Evolutionary conservation across 108 stramenopile species (phyloP).

Genomic region (Cyclotella choctawhatcheeana): DNA sequence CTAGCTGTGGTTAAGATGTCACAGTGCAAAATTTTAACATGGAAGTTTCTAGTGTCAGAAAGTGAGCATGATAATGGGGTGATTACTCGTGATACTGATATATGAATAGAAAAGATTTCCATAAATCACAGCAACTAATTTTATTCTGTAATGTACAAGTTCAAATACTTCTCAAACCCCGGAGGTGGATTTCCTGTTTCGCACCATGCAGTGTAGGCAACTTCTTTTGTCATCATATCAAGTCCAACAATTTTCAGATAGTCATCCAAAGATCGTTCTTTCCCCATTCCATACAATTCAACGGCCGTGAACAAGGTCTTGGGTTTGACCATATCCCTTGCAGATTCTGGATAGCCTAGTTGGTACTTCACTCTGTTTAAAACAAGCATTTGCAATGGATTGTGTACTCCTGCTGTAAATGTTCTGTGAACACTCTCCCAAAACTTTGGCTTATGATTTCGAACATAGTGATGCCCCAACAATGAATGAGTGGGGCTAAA

Average conservation of each 20-base stretch:
- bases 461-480: conserved; percentile 90
- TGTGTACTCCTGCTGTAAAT: conserved; percentile 69
- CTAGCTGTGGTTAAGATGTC: too few species aligned
- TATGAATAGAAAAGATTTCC: too few species aligned
- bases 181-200: conserved; percentile 79
- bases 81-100: too few species aligned
- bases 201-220: conserved; percentile 82
- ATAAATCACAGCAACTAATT: too few species aligned
- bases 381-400: conserved; percentile 78
- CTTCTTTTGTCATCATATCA: conserved; percentile 80
- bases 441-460: conserved; percentile 96
- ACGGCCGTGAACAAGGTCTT: conserved; percentile 69
- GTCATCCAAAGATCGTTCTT: conserved; percentile 63
- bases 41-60: too few species aligned
- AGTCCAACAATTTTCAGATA: conserved; percentile 83
- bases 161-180: conserved; percentile 67
- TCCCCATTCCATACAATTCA: conserved; percentile 88
- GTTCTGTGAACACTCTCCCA: conserved; percentile 95
- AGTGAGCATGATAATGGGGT: too few species aligned
- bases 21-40: too few species aligned
- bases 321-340: conserved; percentile 73
- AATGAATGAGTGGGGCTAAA: conserved; percentile 91
- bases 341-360: conserved; percentile 87
- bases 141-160: conserved; percentile 1
- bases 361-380: conserved; percentile 82